phyloP scores from a whole-genome alignment of 495 filamentous ascomycete genomes.

The Penicillium lagena region DNA sequence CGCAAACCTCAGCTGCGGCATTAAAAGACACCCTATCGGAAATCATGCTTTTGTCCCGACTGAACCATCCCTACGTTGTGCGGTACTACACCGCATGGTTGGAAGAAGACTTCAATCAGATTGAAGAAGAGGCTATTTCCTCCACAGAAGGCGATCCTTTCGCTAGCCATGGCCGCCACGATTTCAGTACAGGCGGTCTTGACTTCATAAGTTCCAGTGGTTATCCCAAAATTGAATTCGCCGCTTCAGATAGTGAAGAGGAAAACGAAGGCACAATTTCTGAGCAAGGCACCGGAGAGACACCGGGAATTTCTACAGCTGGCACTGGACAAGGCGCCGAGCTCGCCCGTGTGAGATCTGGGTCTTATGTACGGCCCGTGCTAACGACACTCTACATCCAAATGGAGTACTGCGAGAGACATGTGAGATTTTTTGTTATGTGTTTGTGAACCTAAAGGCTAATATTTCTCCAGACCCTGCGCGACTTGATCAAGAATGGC shows the following conservation, averaged over 20 bases:
- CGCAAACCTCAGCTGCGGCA: slow-evolving; percentile 68
- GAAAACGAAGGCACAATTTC: slow-evolving; percentile 39
- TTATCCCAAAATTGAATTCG: slow-evolving; percentile 75
- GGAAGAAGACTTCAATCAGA: slow-evolving; percentile 60
- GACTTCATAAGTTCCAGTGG: slow-evolving; percentile 91
- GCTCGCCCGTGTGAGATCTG: slow-evolving; percentile 27
- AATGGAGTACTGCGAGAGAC: slow-evolving; percentile 97
- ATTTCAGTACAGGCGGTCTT: slow-evolving; percentile 75
- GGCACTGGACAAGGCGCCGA: slow-evolving; percentile 24
- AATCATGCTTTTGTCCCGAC: slow-evolving; percentile 78
- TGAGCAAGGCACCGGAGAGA: slow-evolving; percentile 13
- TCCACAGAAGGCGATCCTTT: slow-evolving; percentile 48
- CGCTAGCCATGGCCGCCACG: slow-evolving; percentile 40
- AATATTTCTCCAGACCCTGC: slow-evolving; percentile 57
- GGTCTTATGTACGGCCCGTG: slow-evolving; percentile 34
- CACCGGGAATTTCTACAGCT: slow-evolving; percentile 11
- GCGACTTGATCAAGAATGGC: slow-evolving; percentile 79
- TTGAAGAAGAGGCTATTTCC: slow-evolving; percentile 50
- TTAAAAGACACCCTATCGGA: slow-evolving; percentile 86
- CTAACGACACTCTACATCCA: slow-evolving; percentile 70
- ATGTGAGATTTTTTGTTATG: slow-evolving; percentile 43
- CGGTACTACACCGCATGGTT: slow-evolving; percentile 94
- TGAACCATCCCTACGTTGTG: slow-evolving; percentile 95
- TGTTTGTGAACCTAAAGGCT: slow-evolving; percentile 2
- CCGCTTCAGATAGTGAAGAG: slow-evolving; percentile 57